Evolutionary conservation across 2,329 filamentous ascomycete species (phyloP).

Genomic region (Rhynchosporium graminicola): DNA sequence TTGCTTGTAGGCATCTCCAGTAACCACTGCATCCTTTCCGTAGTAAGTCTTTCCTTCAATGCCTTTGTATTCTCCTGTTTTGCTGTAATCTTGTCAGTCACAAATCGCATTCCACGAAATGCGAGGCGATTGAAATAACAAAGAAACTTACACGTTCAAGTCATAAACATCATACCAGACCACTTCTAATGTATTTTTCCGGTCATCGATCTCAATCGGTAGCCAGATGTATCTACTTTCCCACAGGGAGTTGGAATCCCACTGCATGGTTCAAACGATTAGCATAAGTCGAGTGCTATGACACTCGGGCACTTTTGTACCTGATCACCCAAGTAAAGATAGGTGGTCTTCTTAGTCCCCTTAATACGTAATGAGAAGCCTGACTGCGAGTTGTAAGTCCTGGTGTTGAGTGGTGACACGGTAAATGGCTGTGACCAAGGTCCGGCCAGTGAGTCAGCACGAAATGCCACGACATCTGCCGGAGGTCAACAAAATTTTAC

Average conservation of each 20-base stretch:
- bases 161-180: slow-evolving; percentile 60
- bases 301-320: not conserved
- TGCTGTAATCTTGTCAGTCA: not conserved
- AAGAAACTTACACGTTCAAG: slow-evolving; percentile 47
- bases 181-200: slow-evolving; percentile 50
- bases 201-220: slow-evolving; percentile 53
- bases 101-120: not conserved
- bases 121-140: not conserved
- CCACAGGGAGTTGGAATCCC: slow-evolving; percentile 58
- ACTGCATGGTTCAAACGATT: slow-evolving; percentile 46
- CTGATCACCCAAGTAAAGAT: slow-evolving; percentile 42
- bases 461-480: slow-evolving; percentile 55
- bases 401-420: slow-evolving; percentile 52
- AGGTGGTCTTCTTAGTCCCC: slow-evolving; percentile 51
- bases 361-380: slow-evolving; percentile 51
- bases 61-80: slow-evolving; percentile 36
- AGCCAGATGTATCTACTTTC: slow-evolving; percentile 60
- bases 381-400: slow-evolving; percentile 55
- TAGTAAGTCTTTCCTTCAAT: slow-evolving; percentile 52
- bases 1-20: slow-evolving; percentile 53
- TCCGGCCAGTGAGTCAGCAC: slow-evolving; percentile 51
- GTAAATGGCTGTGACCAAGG: slow-evolving; percentile 58
- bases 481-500: not conserved
- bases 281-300: not conserved
- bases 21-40: slow-evolving; percentile 47